Percentiles rank a stretch among this genome's conserved stretches.
phyloP scores from a whole-genome alignment of 345 rosid species.

The Camelina neglecta region DNA sequence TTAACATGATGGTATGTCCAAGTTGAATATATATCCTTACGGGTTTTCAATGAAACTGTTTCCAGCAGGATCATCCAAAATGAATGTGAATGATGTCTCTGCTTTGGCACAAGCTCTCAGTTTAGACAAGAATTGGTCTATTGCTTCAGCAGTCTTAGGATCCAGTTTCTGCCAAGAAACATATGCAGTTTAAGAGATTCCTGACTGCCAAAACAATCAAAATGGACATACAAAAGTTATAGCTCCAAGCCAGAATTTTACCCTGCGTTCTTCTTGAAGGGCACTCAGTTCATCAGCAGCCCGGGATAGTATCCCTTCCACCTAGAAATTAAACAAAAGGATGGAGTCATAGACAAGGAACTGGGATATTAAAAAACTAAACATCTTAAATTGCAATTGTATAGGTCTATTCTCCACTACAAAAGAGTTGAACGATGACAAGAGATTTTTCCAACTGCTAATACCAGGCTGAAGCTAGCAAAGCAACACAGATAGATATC shows the following conservation, averaged over 20 bases:
- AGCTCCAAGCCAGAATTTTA: conserved; percentile 23
- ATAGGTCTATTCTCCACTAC: not conserved
- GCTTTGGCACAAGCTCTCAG: conserved; percentile 81
- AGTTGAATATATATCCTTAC: conserved; percentile 52
- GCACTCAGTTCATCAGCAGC: conserved; percentile 86
- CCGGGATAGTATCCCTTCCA: conserved; percentile 79
- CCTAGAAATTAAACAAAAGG: conserved; percentile 43
- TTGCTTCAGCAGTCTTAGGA: conserved; percentile 87
- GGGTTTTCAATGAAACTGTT: conserved; percentile 96
- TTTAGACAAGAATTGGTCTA: conserved; percentile 78
- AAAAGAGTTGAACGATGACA: not conserved
- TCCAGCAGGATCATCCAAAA: conserved; percentile 94
- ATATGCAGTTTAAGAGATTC: conserved; percentile 23
- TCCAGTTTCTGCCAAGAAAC: conserved; percentile 68
- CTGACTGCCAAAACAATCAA: not conserved
- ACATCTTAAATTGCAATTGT: not conserved
- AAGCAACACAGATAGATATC: not conserved
- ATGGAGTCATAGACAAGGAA: not conserved
- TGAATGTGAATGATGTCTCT: conserved; percentile 64
- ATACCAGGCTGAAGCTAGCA: not conserved
- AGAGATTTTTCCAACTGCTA: not conserved
- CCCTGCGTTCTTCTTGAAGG: conserved; percentile 95
- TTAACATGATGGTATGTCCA: not conserved
- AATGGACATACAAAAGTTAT: not conserved
- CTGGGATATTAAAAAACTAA: not conserved